Base-by-base conservation (phyloP, 2,329 filamentous ascomycete genomes). In the Pseudocercospora fuligena region DNA sequence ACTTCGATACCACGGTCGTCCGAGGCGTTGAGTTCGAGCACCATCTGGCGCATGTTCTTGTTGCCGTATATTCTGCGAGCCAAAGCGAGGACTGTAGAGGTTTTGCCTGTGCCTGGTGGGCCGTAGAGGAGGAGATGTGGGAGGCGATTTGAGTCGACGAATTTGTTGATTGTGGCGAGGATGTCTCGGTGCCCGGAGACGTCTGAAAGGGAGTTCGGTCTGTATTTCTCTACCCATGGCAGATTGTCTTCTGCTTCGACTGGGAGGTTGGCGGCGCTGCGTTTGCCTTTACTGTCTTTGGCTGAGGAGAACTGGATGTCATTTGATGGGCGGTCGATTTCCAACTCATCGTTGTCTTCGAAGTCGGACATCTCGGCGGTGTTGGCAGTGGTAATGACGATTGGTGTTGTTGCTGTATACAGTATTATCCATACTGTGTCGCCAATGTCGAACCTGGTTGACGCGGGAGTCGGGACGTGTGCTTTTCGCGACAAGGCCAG, bases 221-320 rank as follows among this genome's bases (percentile, higher is more conserved):
- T 89, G 81, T 98, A 99, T 77, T 99, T 99, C 78, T 99, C 95
- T 8, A 99, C 93, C 94, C 95, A 99, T 81, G 95, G 95, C 19
- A 99, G 81, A 70, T 90, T 94, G 78, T 99, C 95, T 79, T 97
- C 92, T 59, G 94, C 93, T 80, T 97, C 93, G 5, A 99, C 89
- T 0, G 95, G 95, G 59, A 99, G 84, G 78, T 99, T 97, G 46
- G 94, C 94, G 57, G 92, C 92, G 74, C 91, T 94, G 74, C 93
- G 88, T 82, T 98, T 98, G 78, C 94, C 94, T 80, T 97, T 97
- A 70, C 86, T 80, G 71, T 81, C 84, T 16, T 85, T 88, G 72
- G 92, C 89, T 27, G 92, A 90, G 64, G 89, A 91, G 81, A 97
- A 97, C 64, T 85, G 81, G 61, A 90, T 83, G 66, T 82, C 80